A percentile compares a stretch with the other conserved stretches of the same genome.
Conservation (phyloP, 2,329 filamentous ascomycete genomes). For the Amphichorda felina region DNA sequence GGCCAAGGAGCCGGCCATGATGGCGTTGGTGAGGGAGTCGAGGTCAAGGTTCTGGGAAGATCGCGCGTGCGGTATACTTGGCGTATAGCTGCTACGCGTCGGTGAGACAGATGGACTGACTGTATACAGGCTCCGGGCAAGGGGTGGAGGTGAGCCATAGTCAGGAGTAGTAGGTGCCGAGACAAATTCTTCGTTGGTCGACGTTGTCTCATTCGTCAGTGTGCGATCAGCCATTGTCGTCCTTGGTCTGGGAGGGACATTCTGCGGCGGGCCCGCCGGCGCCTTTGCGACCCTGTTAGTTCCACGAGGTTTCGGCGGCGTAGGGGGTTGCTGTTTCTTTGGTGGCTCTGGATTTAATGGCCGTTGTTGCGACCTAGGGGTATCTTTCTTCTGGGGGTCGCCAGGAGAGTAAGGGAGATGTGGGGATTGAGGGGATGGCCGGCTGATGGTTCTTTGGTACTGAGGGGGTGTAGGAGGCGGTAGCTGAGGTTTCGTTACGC, state of each 20-base stretch:
- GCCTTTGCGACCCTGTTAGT: conserved; percentile 9
- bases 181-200: conserved; percentile 11
- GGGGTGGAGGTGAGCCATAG: not conserved
- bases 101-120: conserved; percentile 18
- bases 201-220: conserved; percentile 8
- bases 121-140: conserved; percentile 4
- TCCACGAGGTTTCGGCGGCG: conserved; percentile 8
- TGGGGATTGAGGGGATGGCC: conserved; percentile 7
- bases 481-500: conserved; percentile 15
- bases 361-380: conserved; percentile 1
- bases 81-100: conserved; percentile 13
- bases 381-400: conserved; percentile 16
- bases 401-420: conserved; percentile 4
- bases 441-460: conserved; percentile 8
- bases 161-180: conserved; percentile 16
- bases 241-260: not conserved
- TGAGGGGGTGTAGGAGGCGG: conserved; percentile 13
- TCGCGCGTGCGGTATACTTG: conserved; percentile 14
- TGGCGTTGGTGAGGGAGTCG: conserved; percentile 59
- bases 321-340: conserved; percentile 1
- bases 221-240: not conserved
- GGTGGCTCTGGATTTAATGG: conserved; percentile 1
- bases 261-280: not conserved
- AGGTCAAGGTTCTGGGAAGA: conserved; percentile 23
- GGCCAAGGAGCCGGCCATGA: conserved; percentile 63